phyloP scores from a whole-genome alignment of 2,329 filamentous ascomycete species.

The Cercospora zeina region DNA sequence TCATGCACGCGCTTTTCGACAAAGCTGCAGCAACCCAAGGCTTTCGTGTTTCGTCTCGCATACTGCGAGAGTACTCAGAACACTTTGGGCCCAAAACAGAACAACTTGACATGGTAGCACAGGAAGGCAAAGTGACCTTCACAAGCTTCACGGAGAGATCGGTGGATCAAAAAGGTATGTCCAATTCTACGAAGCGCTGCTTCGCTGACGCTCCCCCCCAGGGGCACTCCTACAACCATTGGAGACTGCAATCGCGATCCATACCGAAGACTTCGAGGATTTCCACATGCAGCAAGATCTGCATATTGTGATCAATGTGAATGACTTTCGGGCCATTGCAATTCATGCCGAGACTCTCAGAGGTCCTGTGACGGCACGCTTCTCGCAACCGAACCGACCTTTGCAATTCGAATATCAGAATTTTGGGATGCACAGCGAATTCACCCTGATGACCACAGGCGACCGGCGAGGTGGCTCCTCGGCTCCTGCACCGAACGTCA shows the following conservation, averaged over 20 bases:
- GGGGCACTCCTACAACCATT: slow-evolving; percentile 78
- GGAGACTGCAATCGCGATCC: slow-evolving; percentile 75
- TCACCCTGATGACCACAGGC: slow-evolving; percentile 79
- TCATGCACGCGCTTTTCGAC: slow-evolving; percentile 75
- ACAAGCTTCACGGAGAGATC: slow-evolving; percentile 81
- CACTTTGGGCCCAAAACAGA: slow-evolving; percentile 80
- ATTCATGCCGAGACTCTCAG: slow-evolving; percentile 70
- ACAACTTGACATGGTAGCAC: slow-evolving; percentile 74
- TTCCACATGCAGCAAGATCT: slow-evolving; percentile 73
- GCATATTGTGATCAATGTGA: slow-evolving; percentile 78
- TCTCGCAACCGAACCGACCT: slow-evolving; percentile 69
- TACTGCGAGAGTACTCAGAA: slow-evolving; percentile 72
- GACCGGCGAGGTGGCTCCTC: slow-evolving; percentile 53
- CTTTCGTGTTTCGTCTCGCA: slow-evolving; percentile 71
- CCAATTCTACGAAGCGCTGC: not conserved
- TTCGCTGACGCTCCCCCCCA: slow-evolving; percentile 38
- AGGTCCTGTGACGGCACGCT: slow-evolving; percentile 65
- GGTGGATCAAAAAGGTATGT: slow-evolving; percentile 62
- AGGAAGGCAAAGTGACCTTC: slow-evolving; percentile 69
- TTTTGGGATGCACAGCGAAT: slow-evolving; percentile 70
- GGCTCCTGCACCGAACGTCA: slow-evolving; percentile 34
- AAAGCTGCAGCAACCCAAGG: slow-evolving; percentile 64
- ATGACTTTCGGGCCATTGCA: slow-evolving; percentile 78
- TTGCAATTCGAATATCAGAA: slow-evolving; percentile 71
- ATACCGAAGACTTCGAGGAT: slow-evolving; percentile 73